Conservation (phyloP, 805 yeast genomes). For the Lipomyces mesembrius region DNA sequence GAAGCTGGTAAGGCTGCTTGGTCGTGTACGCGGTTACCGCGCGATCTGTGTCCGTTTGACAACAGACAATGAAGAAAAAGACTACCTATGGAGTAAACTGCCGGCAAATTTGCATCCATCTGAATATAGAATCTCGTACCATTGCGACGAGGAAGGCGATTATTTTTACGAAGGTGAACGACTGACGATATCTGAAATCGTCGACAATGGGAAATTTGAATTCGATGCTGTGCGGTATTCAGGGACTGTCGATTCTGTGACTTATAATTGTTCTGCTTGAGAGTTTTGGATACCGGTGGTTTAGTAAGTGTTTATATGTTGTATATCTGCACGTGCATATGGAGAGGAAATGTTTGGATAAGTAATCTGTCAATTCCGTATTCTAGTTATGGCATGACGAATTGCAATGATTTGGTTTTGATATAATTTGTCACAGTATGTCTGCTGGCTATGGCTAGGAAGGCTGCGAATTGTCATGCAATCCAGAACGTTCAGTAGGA, state of each 20-base stretch:
- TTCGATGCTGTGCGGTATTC: not conserved
- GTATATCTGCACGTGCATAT: not conserved
- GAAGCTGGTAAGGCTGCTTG: not conserved
- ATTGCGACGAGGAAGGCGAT: not conserved
- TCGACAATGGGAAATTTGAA: not conserved
- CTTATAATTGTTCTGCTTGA: not conserved
- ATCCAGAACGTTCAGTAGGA: not conserved
- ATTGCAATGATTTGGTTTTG: not conserved
- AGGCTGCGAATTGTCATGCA: not conserved
- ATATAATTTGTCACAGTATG: not conserved
- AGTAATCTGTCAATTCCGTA: not conserved
- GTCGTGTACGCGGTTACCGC: not conserved
- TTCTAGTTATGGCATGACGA: not conserved
- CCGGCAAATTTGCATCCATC: not conserved
- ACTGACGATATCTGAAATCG: not conserved
- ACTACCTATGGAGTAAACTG: not conserved
- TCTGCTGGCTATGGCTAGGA: not conserved
- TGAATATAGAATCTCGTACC: not conserved
- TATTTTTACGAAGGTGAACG: constrained; percentile 1
- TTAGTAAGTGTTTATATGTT: not conserved
- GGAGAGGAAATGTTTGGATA: not conserved
- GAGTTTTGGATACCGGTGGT: not conserved
- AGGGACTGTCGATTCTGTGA: constrained; percentile 1
- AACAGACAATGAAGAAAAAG: not conserved
- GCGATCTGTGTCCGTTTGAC: not conserved